Evolutionary conservation across 2,329 filamentous ascomycete genomes (phyloP).

Genomic region (Hortaea werneckii): DNA sequence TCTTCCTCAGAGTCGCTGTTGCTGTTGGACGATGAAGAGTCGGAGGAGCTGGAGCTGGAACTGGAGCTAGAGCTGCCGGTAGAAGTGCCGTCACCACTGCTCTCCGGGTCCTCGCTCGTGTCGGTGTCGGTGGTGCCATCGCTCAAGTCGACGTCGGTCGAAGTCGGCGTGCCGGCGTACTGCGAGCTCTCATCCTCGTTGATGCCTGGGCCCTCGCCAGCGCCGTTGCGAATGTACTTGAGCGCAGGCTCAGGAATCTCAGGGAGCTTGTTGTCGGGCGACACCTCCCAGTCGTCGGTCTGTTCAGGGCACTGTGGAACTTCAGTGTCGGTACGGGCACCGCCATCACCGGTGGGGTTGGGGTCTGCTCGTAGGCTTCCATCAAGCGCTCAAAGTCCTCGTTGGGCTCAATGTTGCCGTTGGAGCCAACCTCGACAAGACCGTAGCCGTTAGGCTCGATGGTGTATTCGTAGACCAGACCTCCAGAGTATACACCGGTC

Average conservation of each 20-base stretch:
- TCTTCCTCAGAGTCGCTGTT: neutral
- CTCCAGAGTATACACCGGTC: conserved; percentile 61
- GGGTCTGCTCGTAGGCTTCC: conserved; percentile 39
- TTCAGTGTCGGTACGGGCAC: conserved; percentile 40
- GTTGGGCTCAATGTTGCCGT: conserved; percentile 34
- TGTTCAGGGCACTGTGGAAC: conserved; percentile 47
- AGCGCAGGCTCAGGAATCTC: conserved; percentile 45
- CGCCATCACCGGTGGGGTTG: conserved; percentile 48
- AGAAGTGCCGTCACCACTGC: neutral
- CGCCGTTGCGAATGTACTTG: conserved; percentile 48
- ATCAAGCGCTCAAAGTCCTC: conserved; percentile 58
- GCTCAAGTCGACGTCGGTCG: conserved; percentile 34
- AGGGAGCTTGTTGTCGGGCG: conserved; percentile 33
- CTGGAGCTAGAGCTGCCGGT: neutral
- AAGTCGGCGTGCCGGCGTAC: conserved; percentile 40
- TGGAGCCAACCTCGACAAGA: conserved; percentile 35
- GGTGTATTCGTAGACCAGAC: conserved; percentile 71
- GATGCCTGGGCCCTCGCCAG: conserved; percentile 47
- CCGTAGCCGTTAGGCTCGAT: conserved; percentile 56
- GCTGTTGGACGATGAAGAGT: neutral
- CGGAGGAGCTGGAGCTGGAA: neutral
- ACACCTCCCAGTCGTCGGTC: conserved; percentile 47
- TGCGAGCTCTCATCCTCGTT: conserved; percentile 29
- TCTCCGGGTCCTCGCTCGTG: conserved; percentile 8
- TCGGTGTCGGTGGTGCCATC: conserved; percentile 13